Percentiles rank a stretch among this genome's conserved stretches.
phyloP scores from a whole-genome alignment of 495 filamentous ascomycete genomes.

The Lindgomyces ingoldianus region DNA sequence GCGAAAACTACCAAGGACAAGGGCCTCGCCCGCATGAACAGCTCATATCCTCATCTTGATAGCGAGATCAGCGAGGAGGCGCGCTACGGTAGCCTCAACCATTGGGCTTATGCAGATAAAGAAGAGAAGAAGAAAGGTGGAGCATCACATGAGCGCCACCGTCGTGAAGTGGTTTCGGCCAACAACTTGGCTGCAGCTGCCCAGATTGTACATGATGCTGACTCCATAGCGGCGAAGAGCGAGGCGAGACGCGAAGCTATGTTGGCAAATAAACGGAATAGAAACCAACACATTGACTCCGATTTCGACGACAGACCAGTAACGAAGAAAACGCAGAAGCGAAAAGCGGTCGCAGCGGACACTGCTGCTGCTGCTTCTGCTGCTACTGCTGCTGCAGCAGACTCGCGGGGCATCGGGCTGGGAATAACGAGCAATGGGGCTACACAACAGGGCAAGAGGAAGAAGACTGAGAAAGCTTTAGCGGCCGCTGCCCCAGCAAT shows the following conservation, averaged over 20 bases:
- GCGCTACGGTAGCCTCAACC: constrained; percentile 81
- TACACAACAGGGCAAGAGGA: constrained; percentile 63
- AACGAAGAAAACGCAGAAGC: constrained; percentile 61
- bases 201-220: constrained; percentile 71
- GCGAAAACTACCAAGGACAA: constrained; percentile 86
- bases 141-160: constrained; percentile 64
- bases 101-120: constrained; percentile 93
- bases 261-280: constrained; percentile 67
- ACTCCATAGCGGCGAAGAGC: constrained; percentile 72
- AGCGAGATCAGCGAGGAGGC: constrained; percentile 91
- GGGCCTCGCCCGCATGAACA: constrained; percentile 80
- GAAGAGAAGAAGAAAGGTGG: constrained; percentile 61
- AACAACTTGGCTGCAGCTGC: constrained; percentile 67
- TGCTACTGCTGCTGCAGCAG: constrained; percentile 28
- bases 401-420: constrained; percentile 44
- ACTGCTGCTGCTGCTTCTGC: constrained; percentile 39
- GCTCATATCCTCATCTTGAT: constrained; percentile 77
- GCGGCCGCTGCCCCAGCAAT: constrained; percentile 46
- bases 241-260: constrained; percentile 79
- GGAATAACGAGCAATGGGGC: constrained; percentile 39
- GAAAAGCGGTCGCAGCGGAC: constrained; percentile 58
- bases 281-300: constrained; percentile 67
- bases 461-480: constrained; percentile 72
- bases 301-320: constrained; percentile 69
- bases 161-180: constrained; percentile 72